phyloP scores from a whole-genome alignment of 371 early-diverging fungal species.

The Lichtheimia corymbifera region DNA sequence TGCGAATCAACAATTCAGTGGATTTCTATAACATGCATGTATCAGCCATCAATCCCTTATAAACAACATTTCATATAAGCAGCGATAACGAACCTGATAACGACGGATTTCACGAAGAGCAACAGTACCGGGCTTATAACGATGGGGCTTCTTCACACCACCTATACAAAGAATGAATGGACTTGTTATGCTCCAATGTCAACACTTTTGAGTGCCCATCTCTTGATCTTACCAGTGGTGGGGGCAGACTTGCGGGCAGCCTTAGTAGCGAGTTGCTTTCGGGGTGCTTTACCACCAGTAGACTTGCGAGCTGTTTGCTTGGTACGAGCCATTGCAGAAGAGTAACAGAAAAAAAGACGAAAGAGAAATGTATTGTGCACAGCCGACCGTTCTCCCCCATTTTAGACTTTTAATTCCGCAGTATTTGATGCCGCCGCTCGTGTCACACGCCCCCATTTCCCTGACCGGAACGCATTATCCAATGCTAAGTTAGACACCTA shows the following conservation, averaged over 20 bases:
- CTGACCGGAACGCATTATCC: too few species aligned
- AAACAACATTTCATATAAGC: neutral
- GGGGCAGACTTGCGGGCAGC: conserved; percentile 66
- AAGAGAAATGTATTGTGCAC: neutral
- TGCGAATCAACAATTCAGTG: conserved; percentile 97
- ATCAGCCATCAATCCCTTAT: neutral
- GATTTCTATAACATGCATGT: conserved; percentile 57
- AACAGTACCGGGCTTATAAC: conserved; percentile 87
- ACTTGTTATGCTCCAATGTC: neutral
- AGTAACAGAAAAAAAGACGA: neutral
- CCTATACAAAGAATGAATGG: conserved; percentile 10
- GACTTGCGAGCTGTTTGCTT: conserved; percentile 99
- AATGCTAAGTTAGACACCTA: too few species aligned
- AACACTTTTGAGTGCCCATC: too few species aligned
- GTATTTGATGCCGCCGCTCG: too few species aligned
- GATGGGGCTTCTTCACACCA: conserved; percentile 81
- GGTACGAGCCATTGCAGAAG: conserved; percentile 85
- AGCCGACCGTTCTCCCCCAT: too few species aligned
- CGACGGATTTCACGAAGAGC: conserved; percentile 97
- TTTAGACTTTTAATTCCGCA: too few species aligned
- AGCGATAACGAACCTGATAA: conserved; percentile 64
- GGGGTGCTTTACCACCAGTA: conserved; percentile 98
- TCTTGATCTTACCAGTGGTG: conserved; percentile 29
- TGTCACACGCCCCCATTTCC: too few species aligned
- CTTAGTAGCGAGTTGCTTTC: conserved; percentile 98